Conservation (phyloP, 164 flowering plant genomes). For the Paratinospora sagittata region DNA sequence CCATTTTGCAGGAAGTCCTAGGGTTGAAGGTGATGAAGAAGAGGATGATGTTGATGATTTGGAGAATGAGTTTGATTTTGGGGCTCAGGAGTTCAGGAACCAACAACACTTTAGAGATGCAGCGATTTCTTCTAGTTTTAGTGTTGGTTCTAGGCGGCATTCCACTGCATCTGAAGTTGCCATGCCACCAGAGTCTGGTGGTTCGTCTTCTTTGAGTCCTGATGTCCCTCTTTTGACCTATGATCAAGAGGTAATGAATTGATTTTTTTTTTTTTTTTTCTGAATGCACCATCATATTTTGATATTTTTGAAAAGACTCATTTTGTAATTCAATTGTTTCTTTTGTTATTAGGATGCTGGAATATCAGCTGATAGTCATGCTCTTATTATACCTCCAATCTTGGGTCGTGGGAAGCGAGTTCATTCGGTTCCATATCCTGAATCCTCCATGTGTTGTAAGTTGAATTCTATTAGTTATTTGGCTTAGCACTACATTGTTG, state of each 20-base stretch:
- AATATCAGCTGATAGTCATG: conserved; percentile 76
- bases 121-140: conserved; percentile 38
- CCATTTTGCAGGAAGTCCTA: conserved; percentile 66
- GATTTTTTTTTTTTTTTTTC: too few species aligned
- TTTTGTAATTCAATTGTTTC: conserved; percentile 1
- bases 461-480: conserved; percentile 5
- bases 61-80: conserved; percentile 69
- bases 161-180: conserved; percentile 29
- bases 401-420: conserved; percentile 53
- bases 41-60: conserved; percentile 94
- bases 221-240: conserved; percentile 81
- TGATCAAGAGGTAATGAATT: conserved; percentile 57
- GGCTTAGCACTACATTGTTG: neutral
- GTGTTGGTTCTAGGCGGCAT: conserved; percentile 38
- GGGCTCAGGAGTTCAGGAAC: conserved; percentile 23
- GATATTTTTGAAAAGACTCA: neutral
- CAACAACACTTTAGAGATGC: conserved; percentile 43
- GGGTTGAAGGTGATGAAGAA: conserved; percentile 95
- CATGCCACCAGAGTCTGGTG: conserved; percentile 35
- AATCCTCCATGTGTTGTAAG: conserved; percentile 64
- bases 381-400: conserved; percentile 72
- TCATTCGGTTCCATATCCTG: conserved; percentile 64
- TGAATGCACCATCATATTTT: neutral
- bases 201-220: conserved; percentile 34
- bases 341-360: conserved; percentile 49